Conservation (phyloP, 2,329 filamentous ascomycete species). For the Blumeria graminis region DNA sequence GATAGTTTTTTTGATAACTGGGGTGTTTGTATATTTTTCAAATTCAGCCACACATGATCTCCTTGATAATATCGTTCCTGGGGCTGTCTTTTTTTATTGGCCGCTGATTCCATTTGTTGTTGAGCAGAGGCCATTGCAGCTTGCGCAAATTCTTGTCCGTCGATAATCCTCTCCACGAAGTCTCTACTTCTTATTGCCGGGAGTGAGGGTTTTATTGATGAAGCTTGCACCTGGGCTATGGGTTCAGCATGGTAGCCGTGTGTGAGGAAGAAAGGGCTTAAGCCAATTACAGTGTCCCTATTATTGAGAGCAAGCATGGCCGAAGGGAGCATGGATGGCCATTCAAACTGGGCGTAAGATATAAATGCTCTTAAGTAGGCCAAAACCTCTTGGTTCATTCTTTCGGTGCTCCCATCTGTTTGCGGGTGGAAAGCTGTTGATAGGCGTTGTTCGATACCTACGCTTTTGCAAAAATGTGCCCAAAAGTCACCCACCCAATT, state of each 20-base stretch:
- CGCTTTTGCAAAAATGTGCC: background rate
- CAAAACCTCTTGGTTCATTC: background rate
- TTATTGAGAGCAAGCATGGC: background rate
- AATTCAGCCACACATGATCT: background rate
- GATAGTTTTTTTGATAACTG: background rate
- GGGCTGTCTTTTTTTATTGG: background rate
- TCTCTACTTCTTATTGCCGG: background rate
- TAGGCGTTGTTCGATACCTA: background rate
- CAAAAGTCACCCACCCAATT: background rate
- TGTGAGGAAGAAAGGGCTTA: background rate
- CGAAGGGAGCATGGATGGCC: background rate
- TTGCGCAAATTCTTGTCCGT: constrained; percentile 1
- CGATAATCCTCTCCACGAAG: background rate
- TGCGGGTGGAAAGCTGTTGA: background rate
- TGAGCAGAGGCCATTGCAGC: background rate
- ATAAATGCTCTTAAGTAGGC: background rate
- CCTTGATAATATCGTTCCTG: background rate
- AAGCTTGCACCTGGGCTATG: background rate
- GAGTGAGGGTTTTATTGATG: background rate
- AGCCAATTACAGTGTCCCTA: background rate
- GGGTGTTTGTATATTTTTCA: background rate
- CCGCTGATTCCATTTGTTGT: background rate
- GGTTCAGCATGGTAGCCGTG: background rate
- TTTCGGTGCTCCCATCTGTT: background rate
- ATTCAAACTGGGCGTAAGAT: background rate